These are phyloP conservation scores for Claviceps maximensis DNA, from an alignment of 2,329 filamentous ascomycete genomes.

Conservation along the genomic window DNA sequence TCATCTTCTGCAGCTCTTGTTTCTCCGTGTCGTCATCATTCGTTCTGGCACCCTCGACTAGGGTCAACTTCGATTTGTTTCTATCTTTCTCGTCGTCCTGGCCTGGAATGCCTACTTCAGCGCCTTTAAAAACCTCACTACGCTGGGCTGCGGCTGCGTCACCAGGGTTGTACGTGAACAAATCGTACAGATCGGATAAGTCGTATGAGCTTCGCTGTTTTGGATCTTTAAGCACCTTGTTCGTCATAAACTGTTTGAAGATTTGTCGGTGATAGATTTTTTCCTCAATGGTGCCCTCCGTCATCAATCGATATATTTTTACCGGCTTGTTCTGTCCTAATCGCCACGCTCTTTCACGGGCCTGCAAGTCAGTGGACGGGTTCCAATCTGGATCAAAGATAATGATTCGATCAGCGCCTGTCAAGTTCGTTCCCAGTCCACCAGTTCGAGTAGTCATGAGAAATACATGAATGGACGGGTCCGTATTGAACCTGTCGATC, in stretches of 20 bases:
- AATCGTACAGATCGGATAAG: constrained; percentile 76
- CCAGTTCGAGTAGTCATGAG: constrained; percentile 92
- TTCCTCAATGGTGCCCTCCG: constrained; percentile 92
- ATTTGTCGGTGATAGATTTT: constrained; percentile 99
- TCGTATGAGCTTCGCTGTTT: constrained; percentile 89
- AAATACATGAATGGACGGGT: constrained; percentile 71
- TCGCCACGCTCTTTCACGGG: constrained; percentile 88
- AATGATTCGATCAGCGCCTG: constrained; percentile 88
- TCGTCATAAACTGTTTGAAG: constrained; percentile 94
- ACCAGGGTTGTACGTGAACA: constrained; percentile 58
- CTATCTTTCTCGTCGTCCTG: constrained; percentile 5
- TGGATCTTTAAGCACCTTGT: constrained; percentile 89
- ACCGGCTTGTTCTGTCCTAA: constrained; percentile 91
- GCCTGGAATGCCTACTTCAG: constrained; percentile 44
- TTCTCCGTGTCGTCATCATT: constrained; percentile 18
- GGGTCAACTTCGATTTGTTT: constrained; percentile 2
- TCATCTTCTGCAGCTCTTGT: constrained; percentile 37
- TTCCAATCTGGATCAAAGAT: constrained; percentile 99
- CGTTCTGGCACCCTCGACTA: constrained; percentile 5
- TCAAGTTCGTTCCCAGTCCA: constrained; percentile 85
- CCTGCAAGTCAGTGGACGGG: constrained; percentile 89
- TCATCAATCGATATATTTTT: constrained; percentile 96
- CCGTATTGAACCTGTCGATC: constrained; percentile 85
- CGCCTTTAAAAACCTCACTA: constrained; percentile 74
- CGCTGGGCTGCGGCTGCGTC: constrained; percentile 56